Percentiles rank a stretch among this genome's conserved stretches.
phyloP scores from a whole-genome alignment of 768 basidiomycete species.

The Fomitopsis pulvina region DNA sequence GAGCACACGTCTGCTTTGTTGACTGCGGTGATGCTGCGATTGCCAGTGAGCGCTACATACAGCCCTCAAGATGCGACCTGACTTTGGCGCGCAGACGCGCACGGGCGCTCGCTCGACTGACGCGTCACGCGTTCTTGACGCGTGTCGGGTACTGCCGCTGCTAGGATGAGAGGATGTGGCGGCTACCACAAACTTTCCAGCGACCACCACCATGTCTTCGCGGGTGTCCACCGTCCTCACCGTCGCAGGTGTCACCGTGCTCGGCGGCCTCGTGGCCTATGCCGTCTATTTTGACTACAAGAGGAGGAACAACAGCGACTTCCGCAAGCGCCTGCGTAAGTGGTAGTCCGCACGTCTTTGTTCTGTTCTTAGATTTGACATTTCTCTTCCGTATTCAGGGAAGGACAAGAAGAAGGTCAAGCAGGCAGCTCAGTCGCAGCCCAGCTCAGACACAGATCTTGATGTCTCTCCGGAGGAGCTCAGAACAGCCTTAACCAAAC shows the following conservation, averaged over 20 bases:
- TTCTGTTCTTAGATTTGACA: constrained; percentile 8
- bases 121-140: background rate
- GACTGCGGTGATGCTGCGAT: background rate
- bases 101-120: constrained; percentile 4
- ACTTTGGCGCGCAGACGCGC: constrained; percentile 1
- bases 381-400: constrained; percentile 38
- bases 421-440: constrained; percentile 39
- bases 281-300: constrained; percentile 93
- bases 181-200: constrained; percentile 13
- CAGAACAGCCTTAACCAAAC: constrained; percentile 52
- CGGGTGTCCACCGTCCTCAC: constrained; percentile 34
- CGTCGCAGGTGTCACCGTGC: constrained; percentile 41
- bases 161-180: constrained; percentile 2
- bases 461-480: constrained; percentile 41
- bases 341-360: constrained; percentile 18
- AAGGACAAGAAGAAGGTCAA: constrained; percentile 92
- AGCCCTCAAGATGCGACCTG: too few species aligned
- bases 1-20: too few species aligned
- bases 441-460: constrained; percentile 3
- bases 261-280: constrained; percentile 60
- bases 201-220: constrained; percentile 20
- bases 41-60: too few species aligned
- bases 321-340: constrained; percentile 86
- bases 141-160: constrained; percentile 8
- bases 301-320: constrained; percentile 79